These are phyloP conservation scores for Entelexis paramagnoliae DNA, from an alignment of 1,139 yeast genomes.

Conservation along the genomic window DNA sequence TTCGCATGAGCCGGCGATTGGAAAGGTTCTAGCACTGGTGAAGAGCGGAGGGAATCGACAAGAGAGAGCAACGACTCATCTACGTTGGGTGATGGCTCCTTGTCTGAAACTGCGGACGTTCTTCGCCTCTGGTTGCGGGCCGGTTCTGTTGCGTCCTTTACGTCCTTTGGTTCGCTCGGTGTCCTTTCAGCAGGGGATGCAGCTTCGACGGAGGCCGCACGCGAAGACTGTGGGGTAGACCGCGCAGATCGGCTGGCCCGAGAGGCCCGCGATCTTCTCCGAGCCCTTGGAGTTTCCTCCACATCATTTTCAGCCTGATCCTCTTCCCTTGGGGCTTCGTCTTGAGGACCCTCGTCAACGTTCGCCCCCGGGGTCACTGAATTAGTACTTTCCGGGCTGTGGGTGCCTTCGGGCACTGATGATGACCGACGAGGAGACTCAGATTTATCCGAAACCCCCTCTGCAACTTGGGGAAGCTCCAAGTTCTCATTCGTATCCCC, in stretches of 20 bases:
- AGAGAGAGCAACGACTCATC: neutral
- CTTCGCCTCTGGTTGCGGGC: neutral
- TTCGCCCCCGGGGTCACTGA: neutral
- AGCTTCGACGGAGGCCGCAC: neutral
- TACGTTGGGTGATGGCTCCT: neutral
- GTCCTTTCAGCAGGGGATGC: neutral
- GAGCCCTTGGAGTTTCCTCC: neutral
- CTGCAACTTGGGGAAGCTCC: neutral
- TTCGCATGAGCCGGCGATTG: neutral
- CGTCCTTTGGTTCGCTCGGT: neutral
- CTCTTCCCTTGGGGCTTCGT: neutral
- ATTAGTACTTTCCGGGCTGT: neutral
- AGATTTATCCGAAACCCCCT: neutral
- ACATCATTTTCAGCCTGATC: neutral
- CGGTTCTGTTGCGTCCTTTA: neutral
- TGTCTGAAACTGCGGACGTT: neutral
- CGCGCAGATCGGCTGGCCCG: constrained; percentile 7
- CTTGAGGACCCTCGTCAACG: too few species aligned
- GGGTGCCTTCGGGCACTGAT: neutral
- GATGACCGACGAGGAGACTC: neutral
- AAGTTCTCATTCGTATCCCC: neutral
- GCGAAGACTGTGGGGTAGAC: constrained; percentile 10
- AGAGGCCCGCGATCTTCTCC: constrained; percentile 2
- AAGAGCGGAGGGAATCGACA: neutral
- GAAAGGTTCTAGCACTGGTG: neutral